Base-by-base conservation (phyloP, 2,329 filamentous ascomycete species). In the Sclerotinia minor region DNA sequence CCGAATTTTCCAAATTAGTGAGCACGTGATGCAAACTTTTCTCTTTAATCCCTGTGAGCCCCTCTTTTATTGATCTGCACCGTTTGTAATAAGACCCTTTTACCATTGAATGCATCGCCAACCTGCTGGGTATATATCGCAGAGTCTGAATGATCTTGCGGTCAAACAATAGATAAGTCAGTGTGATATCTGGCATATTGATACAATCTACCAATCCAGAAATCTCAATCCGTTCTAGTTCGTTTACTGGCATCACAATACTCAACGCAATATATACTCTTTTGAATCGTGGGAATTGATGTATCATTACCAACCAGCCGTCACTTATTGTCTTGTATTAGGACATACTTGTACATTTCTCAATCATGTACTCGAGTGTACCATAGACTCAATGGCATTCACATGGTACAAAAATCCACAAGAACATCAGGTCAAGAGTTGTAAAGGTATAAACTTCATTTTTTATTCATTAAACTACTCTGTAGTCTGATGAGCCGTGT, bases 1-100 rank as follows among this genome's bases (percentile, higher is more conserved):
- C 58, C 58, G 59, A 67, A 67, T 67, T 67, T 61, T 67, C 45
- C 24, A 47, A 67, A 67, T 47, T 67, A 24, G 32, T 26, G 21
- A 19, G 26, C 66, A 67, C 63, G 66, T 67, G 66, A 67, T 59
- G 15, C 2, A 38, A 35, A n/a, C 24, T 32, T 67, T 52, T 44
- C n/a, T 47, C 3, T 24, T 67, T 13, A 4, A 60, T 61, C 52
- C 59, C 32, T 50, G 59, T 17, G 6, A 19, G 19, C 6, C 55
- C 64, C 64, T 52, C 64, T 61, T 67, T 67, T 57, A 55, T 64
- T 64, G 6, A 24, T 63, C n/a, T 63, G 38, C 45, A 41, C 38
- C 24, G 3, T 45, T 8, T 2, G 0, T 7, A 26, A 38, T 17
- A 45, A 60, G 11, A 32, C 15, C 53, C 19, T 44, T 38, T 24